phyloP scores from a whole-genome alignment of 169 alveolate species.

The Prorocentrum cordatum region DNA sequence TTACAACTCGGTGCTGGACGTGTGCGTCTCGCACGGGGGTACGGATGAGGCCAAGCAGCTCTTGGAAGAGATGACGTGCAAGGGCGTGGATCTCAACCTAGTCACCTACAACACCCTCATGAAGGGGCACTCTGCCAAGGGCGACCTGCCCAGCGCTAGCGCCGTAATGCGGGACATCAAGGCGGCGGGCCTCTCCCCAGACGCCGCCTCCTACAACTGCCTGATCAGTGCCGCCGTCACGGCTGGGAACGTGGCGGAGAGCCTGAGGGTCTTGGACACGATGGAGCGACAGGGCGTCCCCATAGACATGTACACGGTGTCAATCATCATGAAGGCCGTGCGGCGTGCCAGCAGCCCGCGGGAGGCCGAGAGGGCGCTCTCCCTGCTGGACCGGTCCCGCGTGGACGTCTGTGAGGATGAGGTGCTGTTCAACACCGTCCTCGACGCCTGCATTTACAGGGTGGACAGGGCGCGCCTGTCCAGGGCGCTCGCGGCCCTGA shows the following conservation, averaged over 20 bases:
- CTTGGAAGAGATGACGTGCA: slow-evolving; percentile 18
- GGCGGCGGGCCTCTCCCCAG: slow-evolving; percentile 25
- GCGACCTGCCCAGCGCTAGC: slow-evolving; percentile 2
- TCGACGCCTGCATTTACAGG: slow-evolving; percentile 24
- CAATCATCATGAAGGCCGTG: slow-evolving; percentile 26
- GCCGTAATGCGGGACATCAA: slow-evolving; percentile 11
- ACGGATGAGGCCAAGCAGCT: background rate
- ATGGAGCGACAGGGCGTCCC: background rate
- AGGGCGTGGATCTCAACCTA: background rate
- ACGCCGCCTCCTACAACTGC: slow-evolving; percentile 27
- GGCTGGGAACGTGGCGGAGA: no score
- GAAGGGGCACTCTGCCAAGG: slow-evolving; percentile 31
- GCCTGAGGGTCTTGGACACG: no score
- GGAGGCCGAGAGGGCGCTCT: slow-evolving; percentile 35
- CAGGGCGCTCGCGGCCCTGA: background rate
- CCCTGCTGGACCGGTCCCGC: slow-evolving; percentile 21
- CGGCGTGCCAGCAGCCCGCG: slow-evolving; percentile 13
- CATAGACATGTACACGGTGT: slow-evolving; percentile 29
- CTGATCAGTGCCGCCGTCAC: slow-evolving; percentile 36
- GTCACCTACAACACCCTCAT: slow-evolving; percentile 43
- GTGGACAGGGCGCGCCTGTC: slow-evolving; percentile 18
- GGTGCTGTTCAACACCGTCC: slow-evolving; percentile 37
- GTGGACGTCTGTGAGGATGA: slow-evolving; percentile 51
- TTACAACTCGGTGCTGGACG: slow-evolving; percentile 35
- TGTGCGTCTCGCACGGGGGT: slow-evolving; percentile 10